Evolutionary conservation across 495 filamentous ascomycete genomes (phyloP), one percentile per base, ranked within the genome.

Genomic region (Trichoderma parareesei): DNA sequence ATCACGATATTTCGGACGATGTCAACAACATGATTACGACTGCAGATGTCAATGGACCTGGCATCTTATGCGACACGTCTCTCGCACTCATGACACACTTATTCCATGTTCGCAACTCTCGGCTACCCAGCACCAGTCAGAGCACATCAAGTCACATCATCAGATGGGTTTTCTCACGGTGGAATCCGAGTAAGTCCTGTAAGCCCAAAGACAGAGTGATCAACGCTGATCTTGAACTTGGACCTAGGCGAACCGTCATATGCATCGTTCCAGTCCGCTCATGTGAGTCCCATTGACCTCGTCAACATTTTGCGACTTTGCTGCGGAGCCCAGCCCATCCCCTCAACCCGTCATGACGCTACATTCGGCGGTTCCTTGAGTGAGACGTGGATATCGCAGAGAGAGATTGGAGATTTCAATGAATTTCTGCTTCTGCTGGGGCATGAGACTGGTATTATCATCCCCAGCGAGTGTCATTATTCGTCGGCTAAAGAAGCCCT

Each of bases 1-100:
- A 89, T 66, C 79, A 86, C 40, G 75, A 83, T 49, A 75, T 90
- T 38, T 79, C 84, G 16, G 82, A 89, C 61, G 81, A 85, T 44
- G 79, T 88, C 53, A 86, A 87, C 65, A 82, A 83, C 43, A 89
- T 94, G 69, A 78, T 94, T 43, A 80, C 83, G 8, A 87, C 88
- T 16, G 84, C 88, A 61, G 91, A 92, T 66, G 78, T 94, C 55
- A 92, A 87, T 71, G 92, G 92, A 0, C 95, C 93, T 3, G 87
- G 87, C 27, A 71, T 86, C 27, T 78, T 96, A n/a, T 85, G 87
- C 6, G 94, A 97, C 70, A 84, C 90, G 38, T 86, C 89, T 38
- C 74, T 93, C n/a, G 80, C 79, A 3, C 71, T 97, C 40, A 93
- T 92, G 89, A 77, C 82, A 8, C 82, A 80, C 49, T 65, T 92